These are phyloP conservation scores for Rubia tinctorum DNA, from an alignment of 305 asterid species.

Conservation along the genomic window DNA sequence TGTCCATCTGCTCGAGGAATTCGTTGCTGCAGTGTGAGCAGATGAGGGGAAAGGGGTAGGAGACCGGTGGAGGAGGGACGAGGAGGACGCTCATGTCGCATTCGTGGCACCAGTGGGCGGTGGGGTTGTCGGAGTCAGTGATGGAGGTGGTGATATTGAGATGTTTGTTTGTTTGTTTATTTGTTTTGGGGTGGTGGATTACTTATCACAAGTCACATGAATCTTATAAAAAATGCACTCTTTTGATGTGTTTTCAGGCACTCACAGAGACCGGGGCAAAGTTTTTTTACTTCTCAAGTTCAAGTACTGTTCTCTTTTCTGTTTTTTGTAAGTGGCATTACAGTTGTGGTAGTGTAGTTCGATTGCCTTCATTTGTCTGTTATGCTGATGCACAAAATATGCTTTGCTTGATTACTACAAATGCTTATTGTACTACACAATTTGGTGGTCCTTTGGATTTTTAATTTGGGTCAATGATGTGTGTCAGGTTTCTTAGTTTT, in stretches of 20 bases:
- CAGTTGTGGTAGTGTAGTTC: no score
- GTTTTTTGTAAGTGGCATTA: no score
- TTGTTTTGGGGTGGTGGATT: background rate
- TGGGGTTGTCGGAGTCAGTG: conserved; percentile 7
- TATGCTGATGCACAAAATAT: no score
- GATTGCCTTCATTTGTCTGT: no score
- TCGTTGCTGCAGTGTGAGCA: conserved; percentile 89
- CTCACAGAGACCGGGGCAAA: conserved; percentile 65
- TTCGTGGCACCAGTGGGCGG: conserved; percentile 60
- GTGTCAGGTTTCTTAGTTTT: no score
- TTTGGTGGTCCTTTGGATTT: no score
- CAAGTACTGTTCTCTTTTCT: no score
- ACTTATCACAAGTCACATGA: conserved; percentile 25
- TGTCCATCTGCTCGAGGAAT: conserved; percentile 71
- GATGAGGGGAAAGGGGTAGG: conserved; percentile 55
- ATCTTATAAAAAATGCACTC: conserved; percentile 23
- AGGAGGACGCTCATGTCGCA: conserved; percentile 86
- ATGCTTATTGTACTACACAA: no score
- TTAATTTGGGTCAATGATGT: no score
- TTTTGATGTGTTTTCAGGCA: conserved; percentile 40
- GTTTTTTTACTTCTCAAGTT: background rate
- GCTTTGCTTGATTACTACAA: no score
- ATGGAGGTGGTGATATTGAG: conserved; percentile 28
- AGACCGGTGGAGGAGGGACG: conserved; percentile 21
- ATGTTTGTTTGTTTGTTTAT: conserved; percentile 4